Base-by-base conservation (phyloP, 495 filamentous ascomycete genomes). In the Penicillium psychrofluorescens region DNA sequence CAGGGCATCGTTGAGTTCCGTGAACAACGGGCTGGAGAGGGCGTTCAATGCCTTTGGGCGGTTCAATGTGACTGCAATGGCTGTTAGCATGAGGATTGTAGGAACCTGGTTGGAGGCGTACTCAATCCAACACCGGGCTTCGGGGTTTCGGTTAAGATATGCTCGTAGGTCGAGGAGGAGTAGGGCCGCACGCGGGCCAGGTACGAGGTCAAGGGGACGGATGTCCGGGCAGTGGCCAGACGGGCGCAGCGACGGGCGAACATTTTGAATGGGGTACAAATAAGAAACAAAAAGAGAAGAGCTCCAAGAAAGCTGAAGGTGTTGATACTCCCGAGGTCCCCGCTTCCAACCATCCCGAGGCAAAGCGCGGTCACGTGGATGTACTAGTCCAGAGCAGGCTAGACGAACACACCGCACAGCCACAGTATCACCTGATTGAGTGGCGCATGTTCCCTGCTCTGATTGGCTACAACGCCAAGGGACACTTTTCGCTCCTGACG, bases 11-110 rank as follows among this genome's bases (percentile, higher is more conserved):
- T 97, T 96, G 59, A 98, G 77, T 68, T 98, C 92, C 33, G 59
- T 66, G 62, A 98, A 92, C 29, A 97, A 81, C 11, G 91, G 87
- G 12, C 82, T 85, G 63, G 71, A 89, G 46, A 98, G 80, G 31
- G 92, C 91, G 63, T 98, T 98, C 59, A 95, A 81, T 30, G 89
- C 88, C 67, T 91, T 94, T 44, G 92, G 92, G 31, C 92, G 86
- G 76, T 94, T 89, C 43, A 98, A 74, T n/a, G 90, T 92, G 56
- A 97, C 91, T 95, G 48, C 28, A 29, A 29, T 2, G 9, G 41
- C 10, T 30, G 53, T 36, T 11, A 49, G 22, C 27, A 29, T 3
- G 22, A 38, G 53, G 31, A 29, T 35, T 35, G 16, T n/a, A 7
- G n/a, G n/a, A n/a, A n/a, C n/a, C n/a, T n/a, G n/a, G 36, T 40